Evolutionary conservation across 257 asterid genomes (phyloP).

Genomic region (Hygrophila difformis): DNA sequence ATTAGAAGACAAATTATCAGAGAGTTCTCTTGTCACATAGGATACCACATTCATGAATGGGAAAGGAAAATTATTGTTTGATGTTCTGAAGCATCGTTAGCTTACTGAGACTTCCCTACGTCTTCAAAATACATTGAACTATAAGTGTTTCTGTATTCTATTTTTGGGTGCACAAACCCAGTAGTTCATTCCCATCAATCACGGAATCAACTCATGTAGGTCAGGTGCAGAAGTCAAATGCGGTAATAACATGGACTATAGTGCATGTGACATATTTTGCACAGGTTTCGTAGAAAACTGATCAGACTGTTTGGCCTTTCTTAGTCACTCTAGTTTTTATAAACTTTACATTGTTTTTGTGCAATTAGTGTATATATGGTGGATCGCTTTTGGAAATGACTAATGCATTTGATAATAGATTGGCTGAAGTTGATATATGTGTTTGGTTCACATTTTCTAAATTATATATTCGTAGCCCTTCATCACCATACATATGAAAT

Average conservation of each 20-base stretch:
- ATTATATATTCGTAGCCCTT: neutral
- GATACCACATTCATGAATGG: conserved; percentile 14
- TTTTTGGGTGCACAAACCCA: conserved; percentile 1
- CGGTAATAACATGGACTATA: conserved; percentile 11
- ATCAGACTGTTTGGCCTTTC: neutral
- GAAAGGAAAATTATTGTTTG: conserved; percentile 5
- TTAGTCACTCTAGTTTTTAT: too few species aligned
- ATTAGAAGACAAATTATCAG: conserved; percentile 7
- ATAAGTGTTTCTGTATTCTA: neutral
- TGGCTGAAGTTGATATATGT: too few species aligned
- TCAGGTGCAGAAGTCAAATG: conserved; percentile 7
- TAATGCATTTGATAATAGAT: too few species aligned
- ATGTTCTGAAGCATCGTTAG: conserved; percentile 2
- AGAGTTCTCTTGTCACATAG: neutral
- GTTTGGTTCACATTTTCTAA: neutral
- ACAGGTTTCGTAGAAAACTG: neutral
- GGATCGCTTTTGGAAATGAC: too few species aligned
- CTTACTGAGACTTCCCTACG: conserved; percentile 9
- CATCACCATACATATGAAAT: neutral
- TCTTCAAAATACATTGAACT: conserved; percentile 6
- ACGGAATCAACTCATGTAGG: conserved; percentile 1
- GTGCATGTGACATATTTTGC: neutral
- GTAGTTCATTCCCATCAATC: conserved; percentile 4
- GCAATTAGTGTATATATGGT: too few species aligned
- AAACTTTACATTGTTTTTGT: too few species aligned